Conservation (phyloP, 2,329 filamentous ascomycete genomes). For the Blumeria hordei region DNA sequence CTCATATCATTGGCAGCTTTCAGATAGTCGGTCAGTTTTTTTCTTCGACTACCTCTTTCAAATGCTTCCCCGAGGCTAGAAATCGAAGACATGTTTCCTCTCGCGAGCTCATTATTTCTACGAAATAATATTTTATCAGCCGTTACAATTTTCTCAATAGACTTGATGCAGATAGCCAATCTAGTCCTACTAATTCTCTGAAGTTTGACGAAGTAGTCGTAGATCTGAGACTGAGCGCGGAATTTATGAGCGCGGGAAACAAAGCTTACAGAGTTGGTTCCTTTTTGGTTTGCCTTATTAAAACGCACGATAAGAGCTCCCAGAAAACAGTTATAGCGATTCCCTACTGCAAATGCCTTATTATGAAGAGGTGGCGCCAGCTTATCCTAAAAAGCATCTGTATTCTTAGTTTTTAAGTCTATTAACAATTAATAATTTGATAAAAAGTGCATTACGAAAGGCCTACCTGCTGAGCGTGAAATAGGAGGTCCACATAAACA, state of each 20-base stretch:
- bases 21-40: slow-evolving; percentile 50
- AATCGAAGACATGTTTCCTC: slow-evolving; percentile 11
- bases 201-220: slow-evolving; percentile 43
- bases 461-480: too few species aligned
- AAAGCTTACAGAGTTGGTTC: slow-evolving; percentile 46
- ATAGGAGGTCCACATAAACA: too few species aligned
- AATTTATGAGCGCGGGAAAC: slow-evolving; percentile 46
- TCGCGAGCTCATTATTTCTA: slow-evolving; percentile 16
- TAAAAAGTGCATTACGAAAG: too few species aligned
- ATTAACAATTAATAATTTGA: too few species aligned
- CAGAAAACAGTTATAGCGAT: slow-evolving; percentile 26
- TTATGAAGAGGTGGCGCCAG: slow-evolving; percentile 11
- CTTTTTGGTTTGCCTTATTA: slow-evolving; percentile 36
- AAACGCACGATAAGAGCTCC: slow-evolving; percentile 45
- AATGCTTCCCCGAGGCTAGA: slow-evolving; percentile 14
- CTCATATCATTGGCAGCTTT: slow-evolving; percentile 49
- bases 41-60: slow-evolving; percentile 49
- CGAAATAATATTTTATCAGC: slow-evolving; percentile 12
- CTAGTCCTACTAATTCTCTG: slow-evolving; percentile 30
- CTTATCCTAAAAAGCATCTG: slow-evolving; percentile 3
- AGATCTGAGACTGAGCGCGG: slow-evolving; percentile 51
- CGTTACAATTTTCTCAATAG: slow-evolving; percentile 11
- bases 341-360: slow-evolving; percentile 14
- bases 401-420: too few species aligned
- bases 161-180: slow-evolving; percentile 15